Base-by-base conservation (phyloP, 495 filamentous ascomycete genomes). In the Xylaria cubensis region DNA sequence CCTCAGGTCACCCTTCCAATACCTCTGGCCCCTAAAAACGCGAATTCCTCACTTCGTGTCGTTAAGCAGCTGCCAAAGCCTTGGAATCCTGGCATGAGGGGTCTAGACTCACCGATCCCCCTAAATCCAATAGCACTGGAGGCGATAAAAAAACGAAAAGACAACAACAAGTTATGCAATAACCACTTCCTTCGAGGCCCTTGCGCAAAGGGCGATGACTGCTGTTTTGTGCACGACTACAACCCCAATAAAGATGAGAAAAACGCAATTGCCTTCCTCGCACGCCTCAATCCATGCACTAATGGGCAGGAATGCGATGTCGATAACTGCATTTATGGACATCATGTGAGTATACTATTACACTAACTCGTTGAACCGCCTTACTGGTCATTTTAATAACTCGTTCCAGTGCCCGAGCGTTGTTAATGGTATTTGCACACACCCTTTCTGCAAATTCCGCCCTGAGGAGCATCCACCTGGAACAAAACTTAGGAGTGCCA, bases 281-380 rank as follows among this genome's bases (percentile, higher is more conserved):
- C 93, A 29, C 88, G 93, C 44, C 88, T 94, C 84, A 94, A 92
- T 48, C 93, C 93, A 12, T 97, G 94, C 81, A 84, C 86, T 6
- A 89, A 88, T 74, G 92, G 93, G 4, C 86, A 91, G 74, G 87
- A 89, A 21, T 97, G 94, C 77, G 89, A 92, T 44, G 89, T 90
- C 53, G 82, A 88, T 0, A 90, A 92, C 67, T 97, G 94, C 81
- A 95, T 95, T 61, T 97, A 96, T 75, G 94, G 94, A 19, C 94
- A 97, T 77, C 84, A 87, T 67, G 84, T 86, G 67, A 76, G 82
- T 80, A 46, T 21, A 59, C 4, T 34, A 36, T 36, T 4, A 24
- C 29, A 15, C 46, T 64, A 1, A 5, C 29, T 32, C 46, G 15
- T 36, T 10, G 0, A 34, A 6, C 15, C 24, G 7, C 21, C 36